Evolutionary conservation across 257 asterid genomes (phyloP), one percentile per base, ranked within the genome.

Genomic region (Solanum stenotomum): DNA sequence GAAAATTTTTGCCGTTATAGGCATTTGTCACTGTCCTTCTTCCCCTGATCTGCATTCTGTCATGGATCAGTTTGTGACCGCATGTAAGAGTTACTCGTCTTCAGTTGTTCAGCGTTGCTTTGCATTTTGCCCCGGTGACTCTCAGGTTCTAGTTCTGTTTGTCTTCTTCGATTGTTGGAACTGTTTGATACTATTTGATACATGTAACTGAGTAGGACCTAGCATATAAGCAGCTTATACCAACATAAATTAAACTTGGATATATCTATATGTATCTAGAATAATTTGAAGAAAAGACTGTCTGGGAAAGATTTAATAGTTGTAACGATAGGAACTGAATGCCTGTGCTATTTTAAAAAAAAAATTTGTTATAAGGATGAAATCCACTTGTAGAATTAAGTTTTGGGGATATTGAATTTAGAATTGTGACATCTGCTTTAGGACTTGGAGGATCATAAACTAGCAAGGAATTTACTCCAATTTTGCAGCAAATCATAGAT

Each of bases 121-220:
- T 88, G 98, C 98, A 87, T 97, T 97, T 91, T 93, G 94, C 87
- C 98, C 98, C 5, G 98, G 95, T 22, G 99, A 96, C 90, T 93
- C 96, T 33, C 98, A 96, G 98, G 74, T 65, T 65, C 74, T 78
- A 87, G 49, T 82, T 20, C 68, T 49, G 15, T 20, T 14, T 40
- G 23, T 29, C 22, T 42, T 70, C 79, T 40, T 86, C 11, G 38
- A 20, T 75, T 52, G 27, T 56, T 34, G 68, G 12, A 61, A 46
- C 9, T 84, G 35, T 46, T 84, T 84, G 70, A 23, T 71, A 29
- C n/a, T 61, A 46, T 22, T 84, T 84, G 83, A 37, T 37, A n/a
- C 72, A 63, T 63, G 71, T 27, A n/a, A 15, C 85, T 13, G 15
- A 27, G 67, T 79, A 79, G 67, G 63, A 10, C 49, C 29, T 49